These are phyloP conservation scores for Tulasnella sp. DNA, from an alignment of 768 basidiomycete genomes.

Conservation along the genomic window DNA sequence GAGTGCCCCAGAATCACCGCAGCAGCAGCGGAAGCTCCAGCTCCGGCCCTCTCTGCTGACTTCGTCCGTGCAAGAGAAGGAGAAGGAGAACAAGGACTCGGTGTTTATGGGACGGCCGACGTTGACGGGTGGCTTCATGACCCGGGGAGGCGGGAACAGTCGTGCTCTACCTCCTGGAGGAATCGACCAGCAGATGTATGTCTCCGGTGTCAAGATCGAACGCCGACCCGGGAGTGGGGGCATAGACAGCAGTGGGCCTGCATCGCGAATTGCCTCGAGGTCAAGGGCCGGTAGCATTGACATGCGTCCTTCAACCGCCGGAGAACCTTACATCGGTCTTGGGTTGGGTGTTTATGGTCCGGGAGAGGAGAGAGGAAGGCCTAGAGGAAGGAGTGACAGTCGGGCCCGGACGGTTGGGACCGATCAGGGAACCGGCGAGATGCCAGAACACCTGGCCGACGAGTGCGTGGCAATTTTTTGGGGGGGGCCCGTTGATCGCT, in stretches of 20 bases:
- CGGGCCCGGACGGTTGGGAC: conserved; percentile 6
- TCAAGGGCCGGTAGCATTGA: conserved; percentile 23
- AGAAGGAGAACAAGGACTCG: neutral
- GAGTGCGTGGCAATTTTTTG: conserved; percentile 49
- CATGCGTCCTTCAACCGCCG: neutral
- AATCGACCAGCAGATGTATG: conserved; percentile 66
- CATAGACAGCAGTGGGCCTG: conserved; percentile 20
- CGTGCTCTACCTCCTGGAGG: conserved; percentile 41
- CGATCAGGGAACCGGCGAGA: conserved; percentile 32
- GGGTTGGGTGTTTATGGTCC: conserved; percentile 6
- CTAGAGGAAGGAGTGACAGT: conserved; percentile 33
- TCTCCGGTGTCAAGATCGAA: conserved; percentile 67
- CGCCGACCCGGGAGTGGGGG: conserved; percentile 18
- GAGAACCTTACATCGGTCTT: conserved; percentile 2
- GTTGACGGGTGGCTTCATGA: conserved; percentile 41
- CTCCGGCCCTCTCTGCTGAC: neutral
- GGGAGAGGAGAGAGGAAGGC: conserved; percentile 47
- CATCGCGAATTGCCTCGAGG: conserved; percentile 22
- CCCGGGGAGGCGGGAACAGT: conserved; percentile 50
- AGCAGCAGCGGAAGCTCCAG: neutral
- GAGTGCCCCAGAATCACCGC: neutral
- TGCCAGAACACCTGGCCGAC: conserved; percentile 58
- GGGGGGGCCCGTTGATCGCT: too few relatives aligned
- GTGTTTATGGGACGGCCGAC: conserved; percentile 12
- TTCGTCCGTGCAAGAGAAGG: neutral